phyloP scores from a whole-genome alignment of 2,329 filamentous ascomycete species.

The Ascochyta fabae region DNA sequence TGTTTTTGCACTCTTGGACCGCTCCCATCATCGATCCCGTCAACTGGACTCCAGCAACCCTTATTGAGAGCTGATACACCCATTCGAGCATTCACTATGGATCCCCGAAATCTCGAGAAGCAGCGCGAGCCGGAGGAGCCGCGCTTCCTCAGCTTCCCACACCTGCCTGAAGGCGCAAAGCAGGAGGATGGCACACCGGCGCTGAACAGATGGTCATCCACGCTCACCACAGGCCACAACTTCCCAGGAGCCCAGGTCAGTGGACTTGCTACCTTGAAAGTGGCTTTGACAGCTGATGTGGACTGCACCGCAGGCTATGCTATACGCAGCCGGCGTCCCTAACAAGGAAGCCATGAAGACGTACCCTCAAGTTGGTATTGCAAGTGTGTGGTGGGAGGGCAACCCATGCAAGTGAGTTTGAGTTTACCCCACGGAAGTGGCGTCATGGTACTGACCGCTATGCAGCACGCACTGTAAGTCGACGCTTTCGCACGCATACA shows the following conservation, averaged over 20 bases:
- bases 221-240: slow-evolving; percentile 83
- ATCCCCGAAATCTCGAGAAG: slow-evolving; percentile 45
- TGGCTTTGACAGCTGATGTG: not conserved
- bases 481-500: not conserved
- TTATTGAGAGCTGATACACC: not conserved
- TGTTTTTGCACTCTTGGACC: not conserved
- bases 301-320: slow-evolving; percentile 77
- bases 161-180: slow-evolving; percentile 59
- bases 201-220: slow-evolving; percentile 86
- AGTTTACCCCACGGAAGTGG: slow-evolving; percentile 47
- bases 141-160: slow-evolving; percentile 64
- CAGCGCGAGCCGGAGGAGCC: slow-evolving; percentile 48
- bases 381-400: slow-evolving; percentile 96
- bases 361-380: slow-evolving; percentile 87
- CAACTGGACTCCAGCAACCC: not conserved
- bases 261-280: not conserved
- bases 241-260: slow-evolving; percentile 86
- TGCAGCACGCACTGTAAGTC: slow-evolving; percentile 58
- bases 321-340: slow-evolving; percentile 90
- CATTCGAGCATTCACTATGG: slow-evolving; percentile 37
- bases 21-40: not conserved
- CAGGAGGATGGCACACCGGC: slow-evolving; percentile 63
- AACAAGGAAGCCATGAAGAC: slow-evolving; percentile 85
- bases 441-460: slow-evolving; percentile 29
- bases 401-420: slow-evolving; percentile 87